phyloP scores from a whole-genome alignment of 1,139 yeast genomes.

The Suhomyces bolitotheri region DNA sequence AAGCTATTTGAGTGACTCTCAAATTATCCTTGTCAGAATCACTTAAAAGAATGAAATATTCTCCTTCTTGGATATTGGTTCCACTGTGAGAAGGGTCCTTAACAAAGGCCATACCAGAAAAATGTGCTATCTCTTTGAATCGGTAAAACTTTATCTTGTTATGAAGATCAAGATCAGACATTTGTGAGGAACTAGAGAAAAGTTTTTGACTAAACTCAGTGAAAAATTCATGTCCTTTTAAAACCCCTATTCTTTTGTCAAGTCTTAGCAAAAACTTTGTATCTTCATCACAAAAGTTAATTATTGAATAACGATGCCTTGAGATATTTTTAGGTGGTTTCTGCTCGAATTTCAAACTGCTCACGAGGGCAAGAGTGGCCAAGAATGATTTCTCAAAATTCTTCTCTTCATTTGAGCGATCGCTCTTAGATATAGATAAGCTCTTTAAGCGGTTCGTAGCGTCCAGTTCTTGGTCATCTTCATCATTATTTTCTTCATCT shows the following conservation, averaged over 20 bases:
- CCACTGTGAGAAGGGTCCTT: neutral
- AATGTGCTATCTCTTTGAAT: neutral
- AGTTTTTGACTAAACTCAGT: neutral
- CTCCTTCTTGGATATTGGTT: neutral
- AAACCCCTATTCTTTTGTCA: neutral
- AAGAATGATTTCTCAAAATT: no score
- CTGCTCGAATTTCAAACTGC: neutral
- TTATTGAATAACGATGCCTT: neutral
- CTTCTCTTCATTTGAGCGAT: neutral
- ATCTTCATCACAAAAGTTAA: conserved; percentile 1
- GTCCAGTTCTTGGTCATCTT: neutral
- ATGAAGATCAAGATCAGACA: neutral
- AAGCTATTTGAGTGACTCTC: neutral
- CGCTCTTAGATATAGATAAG: no score
- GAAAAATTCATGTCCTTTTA: neutral
- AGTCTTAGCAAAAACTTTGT: conserved; percentile 1
- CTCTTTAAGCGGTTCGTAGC: no score
- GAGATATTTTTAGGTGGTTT: neutral
- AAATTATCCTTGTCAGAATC: conserved; percentile 1
- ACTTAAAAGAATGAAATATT: conserved; percentile 1
- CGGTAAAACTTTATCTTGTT: neutral
- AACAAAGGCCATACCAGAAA: neutral
- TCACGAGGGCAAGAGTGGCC: no score
- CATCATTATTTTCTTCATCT: conserved; percentile 17
- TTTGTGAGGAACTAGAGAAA: no score